Conservation (phyloP, 345 rosid species). For the Reutealis trisperma region DNA sequence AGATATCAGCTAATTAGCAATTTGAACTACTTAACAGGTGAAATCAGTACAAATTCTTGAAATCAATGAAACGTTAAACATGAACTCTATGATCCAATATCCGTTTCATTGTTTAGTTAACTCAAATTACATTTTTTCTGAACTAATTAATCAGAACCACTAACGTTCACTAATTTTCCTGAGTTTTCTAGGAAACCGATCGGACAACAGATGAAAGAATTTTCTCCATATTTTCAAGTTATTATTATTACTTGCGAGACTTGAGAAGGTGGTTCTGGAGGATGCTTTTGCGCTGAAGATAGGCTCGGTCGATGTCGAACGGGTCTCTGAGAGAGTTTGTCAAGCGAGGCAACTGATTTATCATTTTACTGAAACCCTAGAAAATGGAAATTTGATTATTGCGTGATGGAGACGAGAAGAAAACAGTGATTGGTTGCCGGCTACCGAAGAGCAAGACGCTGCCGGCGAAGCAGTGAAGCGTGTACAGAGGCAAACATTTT, state of each 20-base stretch:
- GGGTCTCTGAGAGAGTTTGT: conserved; percentile 83
- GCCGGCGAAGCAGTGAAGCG: not conserved
- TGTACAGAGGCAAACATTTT: not conserved
- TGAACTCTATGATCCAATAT: too few relatives aligned
- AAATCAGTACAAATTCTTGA: not conserved
- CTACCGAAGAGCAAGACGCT: too few relatives aligned
- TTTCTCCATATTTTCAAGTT: too few relatives aligned
- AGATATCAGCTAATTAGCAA: not conserved
- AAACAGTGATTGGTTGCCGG: too few relatives aligned
- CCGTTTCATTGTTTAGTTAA: too few relatives aligned
- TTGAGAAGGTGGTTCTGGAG: conserved; percentile 51
- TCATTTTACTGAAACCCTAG: conserved; percentile 36
- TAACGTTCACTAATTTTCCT: not conserved
- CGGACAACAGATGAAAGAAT: not conserved
- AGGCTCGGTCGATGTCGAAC: conserved; percentile 80
- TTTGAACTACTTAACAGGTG: not conserved
- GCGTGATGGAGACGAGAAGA: not conserved
- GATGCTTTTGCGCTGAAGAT: conserved; percentile 72
- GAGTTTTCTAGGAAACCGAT: conserved; percentile 17
- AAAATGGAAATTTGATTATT: not conserved
- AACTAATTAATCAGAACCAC: not conserved
- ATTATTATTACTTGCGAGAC: conserved; percentile 47
- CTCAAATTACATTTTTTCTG: too few relatives aligned
- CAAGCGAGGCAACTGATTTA: conserved; percentile 79
- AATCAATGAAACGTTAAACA: not conserved